A percentile compares a stretch with the other conserved stretches of the same genome.
phyloP scores from a whole-genome alignment of 495 filamentous ascomycete genomes.

The Daldinia concentrica region DNA sequence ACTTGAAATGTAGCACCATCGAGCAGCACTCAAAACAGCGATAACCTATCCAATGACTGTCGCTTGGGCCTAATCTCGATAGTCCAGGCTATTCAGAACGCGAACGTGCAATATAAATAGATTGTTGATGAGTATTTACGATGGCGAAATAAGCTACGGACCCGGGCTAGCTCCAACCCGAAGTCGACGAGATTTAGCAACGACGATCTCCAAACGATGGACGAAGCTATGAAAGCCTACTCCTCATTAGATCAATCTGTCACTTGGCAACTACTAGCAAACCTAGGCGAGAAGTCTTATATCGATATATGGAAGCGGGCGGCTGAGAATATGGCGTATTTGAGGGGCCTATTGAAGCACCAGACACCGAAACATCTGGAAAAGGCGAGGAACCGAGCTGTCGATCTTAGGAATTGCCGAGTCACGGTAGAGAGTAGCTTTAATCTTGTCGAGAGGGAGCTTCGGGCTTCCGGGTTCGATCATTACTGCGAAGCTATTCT shows the following conservation, averaged over 20 bases:
- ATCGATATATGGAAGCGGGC: constrained; percentile 27
- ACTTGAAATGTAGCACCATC: constrained; percentile 1
- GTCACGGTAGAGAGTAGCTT: constrained; percentile 2
- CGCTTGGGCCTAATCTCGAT: constrained; percentile 13
- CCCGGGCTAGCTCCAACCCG: not conserved
- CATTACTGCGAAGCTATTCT: constrained; percentile 8
- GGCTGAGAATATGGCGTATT: constrained; percentile 25
- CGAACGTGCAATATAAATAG: constrained; percentile 20
- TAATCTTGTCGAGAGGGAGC: constrained; percentile 6
- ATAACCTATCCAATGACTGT: constrained; percentile 6
- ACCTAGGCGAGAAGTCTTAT: constrained; percentile 18
- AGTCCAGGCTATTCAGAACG: constrained; percentile 8
- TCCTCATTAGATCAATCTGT: not conserved
- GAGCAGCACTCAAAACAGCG: not conserved
- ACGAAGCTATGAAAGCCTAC: not conserved
- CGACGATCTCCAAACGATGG: not conserved
- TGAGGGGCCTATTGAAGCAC: constrained; percentile 11
- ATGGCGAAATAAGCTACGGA: not conserved
- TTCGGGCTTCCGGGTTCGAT: not conserved
- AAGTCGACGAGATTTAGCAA: constrained; percentile 10
- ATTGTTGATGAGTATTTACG: constrained; percentile 27
- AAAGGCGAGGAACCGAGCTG: constrained; percentile 10
- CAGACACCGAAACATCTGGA: constrained; percentile 9
- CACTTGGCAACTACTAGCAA: constrained; percentile 3
- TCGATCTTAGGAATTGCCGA: constrained; percentile 11